These are phyloP conservation scores for Magnolia kwangsiensis DNA, from an alignment of 164 flowering plant genomes.

Conservation along the genomic window DNA sequence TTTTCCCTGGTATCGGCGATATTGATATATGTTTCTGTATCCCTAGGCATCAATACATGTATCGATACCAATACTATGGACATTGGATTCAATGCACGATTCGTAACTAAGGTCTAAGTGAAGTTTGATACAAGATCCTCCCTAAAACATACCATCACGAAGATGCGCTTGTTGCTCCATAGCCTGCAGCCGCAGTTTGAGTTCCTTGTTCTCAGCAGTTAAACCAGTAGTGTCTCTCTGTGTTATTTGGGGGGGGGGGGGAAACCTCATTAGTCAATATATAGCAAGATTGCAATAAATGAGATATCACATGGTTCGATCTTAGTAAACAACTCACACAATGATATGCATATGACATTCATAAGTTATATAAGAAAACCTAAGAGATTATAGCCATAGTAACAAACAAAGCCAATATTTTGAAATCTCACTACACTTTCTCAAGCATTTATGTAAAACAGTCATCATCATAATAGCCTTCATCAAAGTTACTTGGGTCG, in stretches of 20 bases:
- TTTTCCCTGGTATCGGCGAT: too few species aligned
- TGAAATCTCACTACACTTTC: background rate
- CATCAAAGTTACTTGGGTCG: too few species aligned
- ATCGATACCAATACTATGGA: too few species aligned
- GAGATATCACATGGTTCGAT: background rate
- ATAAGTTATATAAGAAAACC: too few species aligned
- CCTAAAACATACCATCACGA: slow-evolving; percentile 64
- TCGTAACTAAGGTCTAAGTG: background rate
- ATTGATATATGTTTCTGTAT: too few species aligned
- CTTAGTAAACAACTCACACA: background rate
- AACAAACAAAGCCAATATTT: background rate
- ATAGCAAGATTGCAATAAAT: background rate
- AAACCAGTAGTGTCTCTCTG: slow-evolving; percentile 88
- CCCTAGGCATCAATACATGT: too few species aligned
- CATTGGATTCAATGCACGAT: background rate
- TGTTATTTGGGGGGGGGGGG: slow-evolving; percentile 5
- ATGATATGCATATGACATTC: too few species aligned
- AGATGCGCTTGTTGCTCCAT: slow-evolving; percentile 96
- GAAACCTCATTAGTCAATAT: background rate
- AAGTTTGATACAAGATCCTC: background rate
- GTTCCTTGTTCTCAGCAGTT: slow-evolving; percentile 86
- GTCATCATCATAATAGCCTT: too few species aligned
- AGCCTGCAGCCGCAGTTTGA: slow-evolving; percentile 81
- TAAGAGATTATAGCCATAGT: background rate
- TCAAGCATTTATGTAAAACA: too few species aligned